A percentile compares a stretch with the other conserved stretches of the same genome.
Conservation (phyloP, 306 rosid species). For the Benincasa hispida region DNA sequence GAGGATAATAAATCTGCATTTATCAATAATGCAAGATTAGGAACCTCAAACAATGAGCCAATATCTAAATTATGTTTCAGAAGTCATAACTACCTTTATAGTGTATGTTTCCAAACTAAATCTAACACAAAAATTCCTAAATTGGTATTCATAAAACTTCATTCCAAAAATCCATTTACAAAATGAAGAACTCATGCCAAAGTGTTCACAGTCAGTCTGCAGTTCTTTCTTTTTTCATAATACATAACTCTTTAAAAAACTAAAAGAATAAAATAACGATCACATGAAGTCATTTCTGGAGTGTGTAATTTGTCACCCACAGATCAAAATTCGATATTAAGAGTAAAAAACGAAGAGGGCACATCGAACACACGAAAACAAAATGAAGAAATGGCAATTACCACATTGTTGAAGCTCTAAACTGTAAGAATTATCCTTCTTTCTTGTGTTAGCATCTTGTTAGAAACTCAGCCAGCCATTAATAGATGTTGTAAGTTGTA, state of each 20-base stretch:
- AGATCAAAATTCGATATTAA: neutral
- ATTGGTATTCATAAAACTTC: neutral
- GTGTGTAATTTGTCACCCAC: neutral
- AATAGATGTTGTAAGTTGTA: neutral
- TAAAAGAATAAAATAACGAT: neutral
- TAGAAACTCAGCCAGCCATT: neutral
- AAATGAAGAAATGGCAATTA: neutral
- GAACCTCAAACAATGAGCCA: neutral
- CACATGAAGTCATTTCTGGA: neutral
- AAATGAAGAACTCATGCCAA: neutral
- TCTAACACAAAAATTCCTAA: neutral
- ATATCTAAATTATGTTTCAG: neutral
- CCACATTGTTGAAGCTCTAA: neutral
- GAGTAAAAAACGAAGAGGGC: neutral
- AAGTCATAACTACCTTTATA: neutral
- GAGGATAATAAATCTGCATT: neutral
- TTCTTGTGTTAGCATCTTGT: conserved; percentile 1
- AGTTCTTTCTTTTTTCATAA: neutral
- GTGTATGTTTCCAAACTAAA: neutral
- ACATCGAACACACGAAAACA: neutral
- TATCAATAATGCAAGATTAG: neutral
- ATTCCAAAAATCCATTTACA: neutral
- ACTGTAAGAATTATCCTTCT: neutral
- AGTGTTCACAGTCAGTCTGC: neutral
- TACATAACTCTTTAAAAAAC: neutral